Evolutionary conservation across 2,329 filamentous ascomycete genomes (phyloP).

Genomic region (Chaetomium globosum): DNA sequence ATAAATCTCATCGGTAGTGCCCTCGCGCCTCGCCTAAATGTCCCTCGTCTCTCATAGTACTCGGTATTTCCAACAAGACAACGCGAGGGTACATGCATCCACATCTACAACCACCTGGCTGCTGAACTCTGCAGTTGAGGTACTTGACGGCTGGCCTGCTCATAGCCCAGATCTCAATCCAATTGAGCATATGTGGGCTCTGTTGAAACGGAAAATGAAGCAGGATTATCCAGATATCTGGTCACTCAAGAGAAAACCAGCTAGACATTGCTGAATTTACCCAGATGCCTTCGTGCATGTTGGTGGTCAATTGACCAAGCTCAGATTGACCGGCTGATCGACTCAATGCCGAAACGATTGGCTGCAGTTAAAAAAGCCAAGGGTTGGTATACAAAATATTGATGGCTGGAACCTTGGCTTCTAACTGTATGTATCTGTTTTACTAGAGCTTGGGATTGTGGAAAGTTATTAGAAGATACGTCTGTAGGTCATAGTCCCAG

Average conservation of each 20-base stretch:
- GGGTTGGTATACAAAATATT: constrained; percentile 26
- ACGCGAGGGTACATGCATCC: constrained; percentile 5
- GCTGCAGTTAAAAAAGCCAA: too few relatives aligned
- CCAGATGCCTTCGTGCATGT: too few relatives aligned
- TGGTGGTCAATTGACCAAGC: too few relatives aligned
- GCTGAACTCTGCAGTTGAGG: background rate
- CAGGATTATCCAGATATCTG: constrained; percentile 8
- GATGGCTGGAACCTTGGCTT: constrained; percentile 1
- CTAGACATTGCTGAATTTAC: constrained; percentile 21
- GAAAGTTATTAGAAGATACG: background rate
- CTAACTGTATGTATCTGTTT: background rate
- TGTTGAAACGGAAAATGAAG: constrained; percentile 18
- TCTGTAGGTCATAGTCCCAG: too few relatives aligned
- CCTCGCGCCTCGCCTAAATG: too few relatives aligned
- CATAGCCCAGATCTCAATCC: constrained; percentile 24
- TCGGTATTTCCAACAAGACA: constrained; percentile 23
- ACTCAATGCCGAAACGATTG: too few relatives aligned
- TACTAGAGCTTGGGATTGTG: background rate
- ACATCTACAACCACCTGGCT: constrained; percentile 10
- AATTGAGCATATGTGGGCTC: constrained; percentile 19
- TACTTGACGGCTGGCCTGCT: constrained; percentile 20
- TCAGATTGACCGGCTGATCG: too few relatives aligned
- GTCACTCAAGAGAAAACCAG: constrained; percentile 10
- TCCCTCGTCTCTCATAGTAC: too few relatives aligned
- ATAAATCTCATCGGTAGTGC: too few relatives aligned